phyloP scores from a whole-genome alignment of 2,329 filamentous ascomycete species.

The Hirsutella rhossiliensis region DNA sequence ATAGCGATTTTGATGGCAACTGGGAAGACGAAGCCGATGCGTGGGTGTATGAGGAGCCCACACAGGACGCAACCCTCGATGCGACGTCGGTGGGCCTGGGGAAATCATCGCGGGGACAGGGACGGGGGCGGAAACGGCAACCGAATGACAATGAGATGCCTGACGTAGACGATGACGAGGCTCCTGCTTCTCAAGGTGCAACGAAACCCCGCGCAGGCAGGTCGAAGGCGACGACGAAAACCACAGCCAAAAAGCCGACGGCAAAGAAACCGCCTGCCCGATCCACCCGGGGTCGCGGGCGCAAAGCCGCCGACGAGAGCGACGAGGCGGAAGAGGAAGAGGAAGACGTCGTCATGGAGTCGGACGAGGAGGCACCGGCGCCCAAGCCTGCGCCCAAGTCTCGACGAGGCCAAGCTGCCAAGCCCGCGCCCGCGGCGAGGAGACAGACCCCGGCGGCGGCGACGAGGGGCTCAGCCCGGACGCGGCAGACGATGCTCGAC shows the following conservation, averaged over 20 bases:
- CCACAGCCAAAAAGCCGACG: conserved; percentile 28
- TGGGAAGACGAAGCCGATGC: conserved; percentile 73
- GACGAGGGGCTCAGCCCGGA: conserved; percentile 6
- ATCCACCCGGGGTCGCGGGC: conserved; percentile 20
- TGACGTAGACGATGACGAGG: conserved; percentile 1
- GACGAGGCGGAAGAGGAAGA: conserved; percentile 35
- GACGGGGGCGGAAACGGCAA: neutral
- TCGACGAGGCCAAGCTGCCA: conserved; percentile 9
- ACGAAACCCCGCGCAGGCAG: conserved; percentile 18
- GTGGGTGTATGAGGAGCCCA: conserved; percentile 21
- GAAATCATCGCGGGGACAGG: conserved; percentile 8
- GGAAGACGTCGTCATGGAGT: conserved; percentile 41
- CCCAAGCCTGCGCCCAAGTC: conserved; percentile 24
- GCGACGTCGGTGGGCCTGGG: conserved; percentile 4
- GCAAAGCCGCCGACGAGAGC: conserved; percentile 17
- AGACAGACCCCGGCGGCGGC: conserved; percentile 4
- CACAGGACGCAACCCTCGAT: conserved; percentile 8
- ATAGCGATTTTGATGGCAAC: conserved; percentile 75
- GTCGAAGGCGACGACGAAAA: conserved; percentile 7
- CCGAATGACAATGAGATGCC: conserved; percentile 13
- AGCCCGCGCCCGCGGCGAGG: conserved; percentile 6
- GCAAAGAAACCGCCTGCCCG: conserved; percentile 32
- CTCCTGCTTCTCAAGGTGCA: conserved; percentile 18
- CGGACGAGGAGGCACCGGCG: conserved; percentile 31
- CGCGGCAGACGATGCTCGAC: conserved; percentile 21